These are phyloP conservation scores for Cutaneotrichosporon cavernicola DNA, from an alignment of 1,284 basidiomycete genomes.

Conservation along the genomic window DNA sequence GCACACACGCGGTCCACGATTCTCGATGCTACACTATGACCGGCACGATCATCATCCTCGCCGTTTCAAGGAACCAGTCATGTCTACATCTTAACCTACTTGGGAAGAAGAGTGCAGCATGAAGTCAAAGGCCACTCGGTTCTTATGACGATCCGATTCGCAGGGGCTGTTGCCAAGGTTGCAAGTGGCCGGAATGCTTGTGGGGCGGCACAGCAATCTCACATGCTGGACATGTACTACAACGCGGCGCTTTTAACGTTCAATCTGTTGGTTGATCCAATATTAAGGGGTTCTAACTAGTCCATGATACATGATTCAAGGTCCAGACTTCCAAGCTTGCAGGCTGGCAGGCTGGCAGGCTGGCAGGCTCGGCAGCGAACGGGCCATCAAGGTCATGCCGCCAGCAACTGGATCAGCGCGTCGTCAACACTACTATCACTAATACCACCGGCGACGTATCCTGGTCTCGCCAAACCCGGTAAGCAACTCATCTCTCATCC, in stretches of 20 bases:
- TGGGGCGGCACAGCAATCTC: no score
- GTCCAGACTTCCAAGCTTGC: not conserved
- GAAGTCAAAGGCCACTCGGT: not conserved
- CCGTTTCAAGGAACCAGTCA: not conserved
- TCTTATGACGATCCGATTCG: not conserved
- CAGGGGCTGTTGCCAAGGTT: not conserved
- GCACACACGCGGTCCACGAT: no score
- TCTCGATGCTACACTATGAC: no score
- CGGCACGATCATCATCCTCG: not conserved
- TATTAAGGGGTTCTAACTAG: not conserved
- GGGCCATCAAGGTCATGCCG: not conserved
- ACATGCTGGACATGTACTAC: no score
- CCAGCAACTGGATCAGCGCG: not conserved
- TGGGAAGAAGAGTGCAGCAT: not conserved
- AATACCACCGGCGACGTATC: not conserved
- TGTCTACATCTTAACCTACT: no score
- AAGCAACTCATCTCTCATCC: not conserved
- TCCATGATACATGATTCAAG: not conserved
- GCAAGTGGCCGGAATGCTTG: no score
- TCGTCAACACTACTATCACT: not conserved
- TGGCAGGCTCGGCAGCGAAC: not conserved
- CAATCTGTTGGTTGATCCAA: no score
- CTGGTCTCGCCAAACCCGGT: not conserved
- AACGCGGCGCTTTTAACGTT: not conserved
- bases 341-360: no score